Conservation (phyloP, 805 yeast genomes). For the Sungouiella blattae region DNA sequence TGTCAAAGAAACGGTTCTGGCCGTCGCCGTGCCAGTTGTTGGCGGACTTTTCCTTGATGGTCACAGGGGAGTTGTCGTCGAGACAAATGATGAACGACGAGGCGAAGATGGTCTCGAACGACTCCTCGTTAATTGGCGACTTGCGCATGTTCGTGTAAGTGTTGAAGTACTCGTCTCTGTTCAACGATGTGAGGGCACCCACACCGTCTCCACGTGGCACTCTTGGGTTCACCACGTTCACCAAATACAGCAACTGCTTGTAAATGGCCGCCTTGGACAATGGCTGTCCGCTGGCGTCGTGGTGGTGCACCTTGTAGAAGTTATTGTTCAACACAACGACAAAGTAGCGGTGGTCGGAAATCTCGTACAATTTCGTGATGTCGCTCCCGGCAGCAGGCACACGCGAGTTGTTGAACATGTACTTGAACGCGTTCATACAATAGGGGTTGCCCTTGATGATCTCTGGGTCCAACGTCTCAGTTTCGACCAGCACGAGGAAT, state of each 20-base stretch:
- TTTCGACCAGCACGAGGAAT: conserved; percentile 64
- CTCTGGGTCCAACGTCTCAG: conserved; percentile 78
- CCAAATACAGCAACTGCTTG: conserved; percentile 56
- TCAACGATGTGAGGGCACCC: conserved; percentile 77
- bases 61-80: conserved; percentile 68
- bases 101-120: conserved; percentile 66
- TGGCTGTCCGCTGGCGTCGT: conserved; percentile 41
- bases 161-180: conserved; percentile 77
- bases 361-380: conserved; percentile 51
- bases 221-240: conserved; percentile 31
- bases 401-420: conserved; percentile 88
- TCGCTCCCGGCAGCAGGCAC: conserved; percentile 70
- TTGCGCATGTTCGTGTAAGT: conserved; percentile 55
- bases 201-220: conserved; percentile 50
- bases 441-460: conserved; percentile 73
- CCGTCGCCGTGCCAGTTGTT: conserved; percentile 97
- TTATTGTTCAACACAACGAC: conserved; percentile 72
- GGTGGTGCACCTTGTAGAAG: conserved; percentile 73
- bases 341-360: conserved; percentile 58
- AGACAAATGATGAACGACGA: conserved; percentile 79
- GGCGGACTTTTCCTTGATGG: conserved; percentile 79
- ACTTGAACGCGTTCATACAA: conserved; percentile 90
- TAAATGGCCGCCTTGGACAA: conserved; percentile 48
- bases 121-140: conserved; percentile 58
- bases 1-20: conserved; percentile 84